A percentile compares a stretch with the other conserved stretches of the same genome.
Evolutionary conservation across 305 asterid species (phyloP).

Genomic region (Rubia balearica): DNA sequence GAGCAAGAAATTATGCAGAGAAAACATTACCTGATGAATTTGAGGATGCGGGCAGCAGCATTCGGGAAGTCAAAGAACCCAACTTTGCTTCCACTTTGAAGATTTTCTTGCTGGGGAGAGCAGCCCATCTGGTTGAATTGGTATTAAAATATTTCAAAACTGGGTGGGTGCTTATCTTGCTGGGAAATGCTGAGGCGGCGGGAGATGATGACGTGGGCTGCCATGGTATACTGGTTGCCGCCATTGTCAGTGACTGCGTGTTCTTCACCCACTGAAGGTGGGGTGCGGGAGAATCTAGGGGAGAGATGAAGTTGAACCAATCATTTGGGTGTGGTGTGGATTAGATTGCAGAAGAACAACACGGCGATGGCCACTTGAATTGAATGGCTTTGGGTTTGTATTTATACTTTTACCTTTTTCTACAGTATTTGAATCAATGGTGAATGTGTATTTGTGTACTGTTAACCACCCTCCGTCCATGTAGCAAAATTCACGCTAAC

Average conservation of each 20-base stretch:
- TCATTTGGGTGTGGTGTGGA: background rate
- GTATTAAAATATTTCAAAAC: conserved; percentile 11
- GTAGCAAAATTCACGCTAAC: too few species aligned
- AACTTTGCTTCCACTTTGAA: conserved; percentile 19
- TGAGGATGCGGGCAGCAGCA: conserved; percentile 28
- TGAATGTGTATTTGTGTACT: too few species aligned
- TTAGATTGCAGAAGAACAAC: background rate
- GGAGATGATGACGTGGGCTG: conserved; percentile 39
- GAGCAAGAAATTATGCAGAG: background rate
- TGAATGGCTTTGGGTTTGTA: background rate
- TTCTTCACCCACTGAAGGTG: background rate
- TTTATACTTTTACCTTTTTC: background rate
- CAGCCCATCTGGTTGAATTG: conserved; percentile 11
- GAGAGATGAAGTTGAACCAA: background rate
- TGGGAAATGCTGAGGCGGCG: conserved; percentile 20
- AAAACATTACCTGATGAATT: conserved; percentile 11
- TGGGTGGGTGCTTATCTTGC: conserved; percentile 20
- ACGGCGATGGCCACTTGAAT: background rate
- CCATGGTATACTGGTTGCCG: conserved; percentile 40
- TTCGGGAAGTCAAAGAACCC: conserved; percentile 22
- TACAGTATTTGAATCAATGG: too few species aligned
- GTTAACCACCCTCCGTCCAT: too few species aligned
- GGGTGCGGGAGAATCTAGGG: conserved; percentile 14
- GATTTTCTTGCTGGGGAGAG: conserved; percentile 1
- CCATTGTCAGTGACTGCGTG: conserved; percentile 36